Base-by-base conservation (phyloP, 345 rosid genomes). In the Zanthoxylum bungeanum region DNA sequence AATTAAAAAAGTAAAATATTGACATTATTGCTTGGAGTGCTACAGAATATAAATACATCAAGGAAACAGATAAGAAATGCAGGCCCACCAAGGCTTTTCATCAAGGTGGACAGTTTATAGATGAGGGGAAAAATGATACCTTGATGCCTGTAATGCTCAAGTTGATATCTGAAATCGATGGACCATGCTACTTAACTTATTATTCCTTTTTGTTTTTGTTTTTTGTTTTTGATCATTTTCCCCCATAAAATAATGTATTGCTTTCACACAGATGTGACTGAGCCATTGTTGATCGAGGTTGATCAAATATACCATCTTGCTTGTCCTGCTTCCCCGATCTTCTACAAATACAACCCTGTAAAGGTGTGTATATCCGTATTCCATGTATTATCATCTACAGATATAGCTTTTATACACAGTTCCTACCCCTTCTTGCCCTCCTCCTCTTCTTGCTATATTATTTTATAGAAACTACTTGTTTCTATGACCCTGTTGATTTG, bases 291-390 rank as follows among this genome's bases (percentile, higher is more conserved):
- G 55, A 64, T 94, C 33, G 98, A 94, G 83, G 95, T 92, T 73
- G 98, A 94, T 81, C 86, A 79, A 73, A 92, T 94, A 51, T 94
- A 94, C 75, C 98, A 94, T 71, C 97, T 94, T 70, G 97, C 98
- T 62, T 91, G 96, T 80, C 98, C 96, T 70, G 98, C 98, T 36
- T 93, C 98, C 66, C 97, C 97, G 42, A 94, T 94, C 73, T 94
- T 94, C 86, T 94, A 94, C 87, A 92, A 94, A 71, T 88, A 92
- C 85, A 94, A 94, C 77, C 98, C 98, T 8, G 97, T 94, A 6
- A 94, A 94, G 98, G 98, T 86, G 51, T n/a, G 76, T 56, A 34
- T 65, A n/a, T 53, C 9, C 57, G 5, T 47, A 34, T 34, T 25
- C 73, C 47, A 24, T 7, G 6, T 34, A 12, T 2, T 14, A 25